phyloP scores from a whole-genome alignment of 2,329 filamentous ascomycete species.

The Penicillium fuscoglaucum region DNA sequence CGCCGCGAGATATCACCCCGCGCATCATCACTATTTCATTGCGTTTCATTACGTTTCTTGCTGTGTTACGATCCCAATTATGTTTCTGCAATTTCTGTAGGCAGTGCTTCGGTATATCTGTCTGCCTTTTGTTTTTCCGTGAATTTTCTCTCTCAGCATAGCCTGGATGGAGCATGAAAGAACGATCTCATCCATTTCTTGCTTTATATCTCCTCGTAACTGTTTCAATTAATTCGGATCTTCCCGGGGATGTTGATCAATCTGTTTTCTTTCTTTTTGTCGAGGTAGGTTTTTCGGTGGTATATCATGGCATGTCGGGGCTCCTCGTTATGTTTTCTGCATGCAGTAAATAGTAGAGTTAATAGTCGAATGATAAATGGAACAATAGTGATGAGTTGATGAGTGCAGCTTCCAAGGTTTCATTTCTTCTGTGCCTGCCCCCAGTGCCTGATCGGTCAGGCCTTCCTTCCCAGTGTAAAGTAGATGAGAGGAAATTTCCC shows the following conservation, averaged over 20 bases:
- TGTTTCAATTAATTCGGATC: constrained; percentile 18
- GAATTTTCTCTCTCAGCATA: constrained; percentile 28
- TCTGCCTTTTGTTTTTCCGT: constrained; percentile 9
- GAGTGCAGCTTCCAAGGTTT: neutral
- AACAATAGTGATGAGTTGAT: neutral
- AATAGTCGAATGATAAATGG: neutral
- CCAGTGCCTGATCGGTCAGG: constrained; percentile 1
- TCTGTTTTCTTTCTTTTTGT: neutral
- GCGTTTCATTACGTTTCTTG: constrained; percentile 17
- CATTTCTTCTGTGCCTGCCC: neutral
- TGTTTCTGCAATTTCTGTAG: constrained; percentile 15
- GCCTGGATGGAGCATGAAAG: constrained; percentile 38
- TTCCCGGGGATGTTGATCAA: constrained; percentile 1
- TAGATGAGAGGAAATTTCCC: neutral
- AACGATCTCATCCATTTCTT: constrained; percentile 25
- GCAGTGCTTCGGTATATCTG: constrained; percentile 11
- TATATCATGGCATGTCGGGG: neutral
- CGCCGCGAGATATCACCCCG: neutral
- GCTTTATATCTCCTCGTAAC: constrained; percentile 11
- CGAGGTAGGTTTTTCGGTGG: neutral
- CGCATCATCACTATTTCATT: constrained; percentile 11
- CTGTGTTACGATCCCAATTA: constrained; percentile 15
- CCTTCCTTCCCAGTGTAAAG: neutral
- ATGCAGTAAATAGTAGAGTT: neutral
- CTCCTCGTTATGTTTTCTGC: neutral